A percentile compares a stretch with the other conserved stretches of the same genome.
Evolutionary conservation across 2,329 filamentous ascomycete genomes (phyloP).

Genomic region (Trichoderma oligosporum): DNA sequence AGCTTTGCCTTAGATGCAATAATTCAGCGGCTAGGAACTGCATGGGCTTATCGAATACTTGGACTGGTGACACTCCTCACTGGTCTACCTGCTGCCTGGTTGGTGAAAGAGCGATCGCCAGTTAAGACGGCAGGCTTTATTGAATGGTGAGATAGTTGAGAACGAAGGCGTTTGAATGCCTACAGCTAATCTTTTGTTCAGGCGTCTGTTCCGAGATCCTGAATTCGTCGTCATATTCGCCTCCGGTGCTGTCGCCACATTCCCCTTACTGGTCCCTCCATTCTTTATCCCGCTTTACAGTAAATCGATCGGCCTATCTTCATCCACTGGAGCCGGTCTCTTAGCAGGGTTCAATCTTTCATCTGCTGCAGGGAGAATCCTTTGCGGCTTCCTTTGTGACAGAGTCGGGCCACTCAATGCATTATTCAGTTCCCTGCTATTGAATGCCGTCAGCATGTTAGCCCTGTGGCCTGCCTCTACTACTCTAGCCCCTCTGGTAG

Average conservation of each 20-base stretch:
- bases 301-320: conserved; percentile 47
- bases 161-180: too few relatives aligned
- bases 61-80: conserved; percentile 48
- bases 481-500: conserved; percentile 47
- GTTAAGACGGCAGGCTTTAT: conserved; percentile 41
- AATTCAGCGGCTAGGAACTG: conserved; percentile 38
- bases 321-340: conserved; percentile 49
- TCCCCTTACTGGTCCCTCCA: conserved; percentile 55
- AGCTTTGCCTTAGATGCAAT: conserved; percentile 43
- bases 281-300: conserved; percentile 57
- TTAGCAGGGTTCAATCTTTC: conserved; percentile 58
- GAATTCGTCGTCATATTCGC: conserved; percentile 50
- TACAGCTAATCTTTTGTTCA: background rate
- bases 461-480: conserved; percentile 55
- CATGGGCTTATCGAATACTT: conserved; percentile 49
- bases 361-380: conserved; percentile 52
- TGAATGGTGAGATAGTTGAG: background rate
- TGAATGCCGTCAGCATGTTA: conserved; percentile 54
- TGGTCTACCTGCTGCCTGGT: conserved; percentile 49
- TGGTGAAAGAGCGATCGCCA: conserved; percentile 45
- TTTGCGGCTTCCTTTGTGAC: conserved; percentile 50
- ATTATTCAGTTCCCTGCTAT: conserved; percentile 44
- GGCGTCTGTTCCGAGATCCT: conserved; percentile 48
- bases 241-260: conserved; percentile 51
- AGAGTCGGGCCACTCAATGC: conserved; percentile 51